phyloP scores from a whole-genome alignment of 495 filamentous ascomycete species.

The Aspergillus sclerotioniger region DNA sequence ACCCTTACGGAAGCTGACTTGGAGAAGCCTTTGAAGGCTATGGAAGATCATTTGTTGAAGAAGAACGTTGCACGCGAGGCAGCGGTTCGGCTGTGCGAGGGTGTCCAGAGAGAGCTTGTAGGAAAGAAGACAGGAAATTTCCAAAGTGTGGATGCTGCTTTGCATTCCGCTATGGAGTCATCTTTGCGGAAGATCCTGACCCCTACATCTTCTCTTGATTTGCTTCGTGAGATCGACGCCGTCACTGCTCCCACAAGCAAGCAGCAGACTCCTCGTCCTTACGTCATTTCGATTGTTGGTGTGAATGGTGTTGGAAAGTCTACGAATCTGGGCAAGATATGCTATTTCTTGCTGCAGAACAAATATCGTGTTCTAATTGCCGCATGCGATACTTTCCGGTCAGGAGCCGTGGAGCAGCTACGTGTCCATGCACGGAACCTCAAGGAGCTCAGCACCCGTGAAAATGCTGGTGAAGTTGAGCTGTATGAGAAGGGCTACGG shows the following conservation, averaged over 20 bases:
- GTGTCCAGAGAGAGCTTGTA: slow-evolving; percentile 83
- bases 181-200: slow-evolving; percentile 93
- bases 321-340: slow-evolving; percentile 94
- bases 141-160: slow-evolving; percentile 81
- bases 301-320: slow-evolving; percentile 99
- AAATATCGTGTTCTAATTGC: slow-evolving; percentile 93
- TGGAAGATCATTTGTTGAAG: slow-evolving; percentile 91
- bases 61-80: slow-evolving; percentile 98
- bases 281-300: slow-evolving; percentile 95
- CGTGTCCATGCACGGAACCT: slow-evolving; percentile 91
- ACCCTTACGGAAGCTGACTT: slow-evolving; percentile 82
- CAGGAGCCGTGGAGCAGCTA: slow-evolving; percentile 93
- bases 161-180: slow-evolving; percentile 81
- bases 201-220: slow-evolving; percentile 88
- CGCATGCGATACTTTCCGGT: slow-evolving; percentile 96
- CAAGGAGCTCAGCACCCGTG: slow-evolving; percentile 76
- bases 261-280: slow-evolving; percentile 65
- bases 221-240: slow-evolving; percentile 86
- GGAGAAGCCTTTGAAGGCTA: slow-evolving; percentile 86
- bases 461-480: slow-evolving; percentile 75
- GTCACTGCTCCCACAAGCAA: slow-evolving; percentile 60
- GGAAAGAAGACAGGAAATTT: slow-evolving; percentile 91
- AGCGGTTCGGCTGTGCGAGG: slow-evolving; percentile 85
- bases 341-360: slow-evolving; percentile 95
- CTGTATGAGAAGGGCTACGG: slow-evolving; percentile 97